Evolutionary conservation across 208 protist genomes (phyloP), one percentile per base, ranked within the genome.

Genomic region (Leishmania gerbilli): DNA sequence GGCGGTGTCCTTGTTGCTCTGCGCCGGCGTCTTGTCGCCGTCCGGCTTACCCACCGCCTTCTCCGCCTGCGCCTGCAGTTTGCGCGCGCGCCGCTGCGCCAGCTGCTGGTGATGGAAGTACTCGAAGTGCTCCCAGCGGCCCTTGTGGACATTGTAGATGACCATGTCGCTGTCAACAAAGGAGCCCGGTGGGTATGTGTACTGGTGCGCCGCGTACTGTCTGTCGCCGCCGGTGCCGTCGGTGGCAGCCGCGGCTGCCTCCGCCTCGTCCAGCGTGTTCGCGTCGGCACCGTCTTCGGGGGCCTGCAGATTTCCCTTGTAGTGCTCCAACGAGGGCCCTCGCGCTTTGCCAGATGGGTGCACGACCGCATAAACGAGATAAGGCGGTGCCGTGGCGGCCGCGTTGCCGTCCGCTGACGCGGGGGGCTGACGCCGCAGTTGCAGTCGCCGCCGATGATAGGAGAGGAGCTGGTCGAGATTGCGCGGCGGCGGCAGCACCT

Each of bases 111-210:
- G 84, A 56, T 86, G 80, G 53, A 88, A 89, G 71, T 77, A 72
- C 69, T 86, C 79, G 45, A 92, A 86, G 69, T 84, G 88, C 62
- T 80, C 82, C 90, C 90, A 94, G 40, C 74, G 75, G 21, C 80
- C 84, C 31, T 72, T 77, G 64, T 77, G 79, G 45, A 86, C 21
- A 74, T 94, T 84, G 81, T 94, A 92, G 31, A 84, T 56, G 27
- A 92, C 79, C 76, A 92, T 83, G 81, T 91, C 89, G 34, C 90
- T 88, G 65, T 94, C 90, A 49, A 85, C 77, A 76, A 94, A 94
- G 51, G 79, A 77, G 24, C 76, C 65, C 21, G 74, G 24, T 1
- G 87, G 86, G 78, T 91, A 91, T 31, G 81, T 79, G 75, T 83
- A 90, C 72, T 88, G 81, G 45, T 90, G 87, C 55, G 76, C 42